A percentile compares a stretch with the other conserved stretches of the same genome.
Evolutionary conservation across 2,329 filamentous ascomycete species (phyloP).

Genomic region (Tolypocladium endophyticum): DNA sequence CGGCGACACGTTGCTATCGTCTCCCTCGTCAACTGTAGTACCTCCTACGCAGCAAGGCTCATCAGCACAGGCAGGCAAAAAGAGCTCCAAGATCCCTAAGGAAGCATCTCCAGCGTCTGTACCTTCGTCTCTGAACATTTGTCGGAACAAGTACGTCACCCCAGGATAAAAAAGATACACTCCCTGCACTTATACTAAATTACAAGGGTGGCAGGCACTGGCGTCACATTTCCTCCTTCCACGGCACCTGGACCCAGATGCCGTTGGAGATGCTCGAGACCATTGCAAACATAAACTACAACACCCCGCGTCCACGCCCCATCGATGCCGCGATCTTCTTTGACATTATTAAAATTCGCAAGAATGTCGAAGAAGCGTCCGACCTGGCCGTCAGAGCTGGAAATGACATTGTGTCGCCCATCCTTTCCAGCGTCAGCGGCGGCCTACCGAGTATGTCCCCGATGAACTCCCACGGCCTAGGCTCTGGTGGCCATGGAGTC

Average conservation of each 20-base stretch:
- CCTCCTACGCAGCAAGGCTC: neutral
- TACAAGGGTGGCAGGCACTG: slow-evolving; percentile 50
- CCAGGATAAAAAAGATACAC: neutral
- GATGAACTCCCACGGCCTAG: slow-evolving; percentile 10
- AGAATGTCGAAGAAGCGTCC: slow-evolving; percentile 70
- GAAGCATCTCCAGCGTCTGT: slow-evolving; percentile 1
- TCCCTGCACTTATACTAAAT: neutral
- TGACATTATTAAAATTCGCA: slow-evolving; percentile 73
- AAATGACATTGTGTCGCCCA: slow-evolving; percentile 58
- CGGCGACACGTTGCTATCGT: neutral
- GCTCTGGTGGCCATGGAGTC: slow-evolving; percentile 44
- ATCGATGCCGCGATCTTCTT: slow-evolving; percentile 75
- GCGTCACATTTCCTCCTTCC: slow-evolving; percentile 75
- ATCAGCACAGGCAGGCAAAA: neutral
- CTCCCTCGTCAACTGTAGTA: neutral
- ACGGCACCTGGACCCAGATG: slow-evolving; percentile 74
- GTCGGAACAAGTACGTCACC: slow-evolving; percentile 55
- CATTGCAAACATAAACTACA: slow-evolving; percentile 70
- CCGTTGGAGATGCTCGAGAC: slow-evolving; percentile 70
- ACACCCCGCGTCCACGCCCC: slow-evolving; percentile 62
- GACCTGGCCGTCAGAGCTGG: slow-evolving; percentile 68
- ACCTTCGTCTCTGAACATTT: slow-evolving; percentile 20
- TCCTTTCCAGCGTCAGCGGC: slow-evolving; percentile 46
- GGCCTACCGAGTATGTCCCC: slow-evolving; percentile 11
- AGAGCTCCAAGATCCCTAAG: slow-evolving; percentile 6